Evolutionary conservation across 2,329 filamentous ascomycete species (phyloP).

Genomic region (Capronia coronata): DNA sequence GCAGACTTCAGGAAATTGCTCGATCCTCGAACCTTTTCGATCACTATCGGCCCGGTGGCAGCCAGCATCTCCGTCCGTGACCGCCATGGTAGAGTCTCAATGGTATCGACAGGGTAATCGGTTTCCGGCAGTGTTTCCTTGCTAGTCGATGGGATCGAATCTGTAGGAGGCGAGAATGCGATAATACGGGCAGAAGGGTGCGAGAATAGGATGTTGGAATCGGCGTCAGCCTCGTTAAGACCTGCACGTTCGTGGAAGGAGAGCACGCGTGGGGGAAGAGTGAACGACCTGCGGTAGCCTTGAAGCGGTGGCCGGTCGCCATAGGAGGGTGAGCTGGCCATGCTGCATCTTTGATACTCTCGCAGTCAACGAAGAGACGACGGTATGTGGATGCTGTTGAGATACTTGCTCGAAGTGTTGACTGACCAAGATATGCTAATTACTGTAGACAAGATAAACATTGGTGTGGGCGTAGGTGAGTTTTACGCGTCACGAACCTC

Average conservation of each 20-base stretch:
- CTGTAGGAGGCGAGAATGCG: constrained; percentile 48
- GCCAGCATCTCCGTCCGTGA: constrained; percentile 74
- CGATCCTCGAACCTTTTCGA: constrained; percentile 79
- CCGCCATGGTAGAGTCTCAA: constrained; percentile 64
- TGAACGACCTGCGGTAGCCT: constrained; percentile 26
- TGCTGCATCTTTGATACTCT: constrained; percentile 25
- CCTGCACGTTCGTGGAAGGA: constrained; percentile 25
- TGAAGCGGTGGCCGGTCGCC: constrained; percentile 24
- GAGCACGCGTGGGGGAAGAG: constrained; percentile 21
- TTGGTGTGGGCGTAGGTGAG: neutral
- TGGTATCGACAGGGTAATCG: constrained; percentile 46
- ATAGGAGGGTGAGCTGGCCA: constrained; percentile 25
- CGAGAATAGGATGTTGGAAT: constrained; percentile 53
- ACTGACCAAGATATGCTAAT: neutral
- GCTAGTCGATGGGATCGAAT: constrained; percentile 30
- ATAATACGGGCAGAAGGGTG: constrained; percentile 68
- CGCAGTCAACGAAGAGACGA: neutral
- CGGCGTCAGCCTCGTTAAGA: constrained; percentile 31
- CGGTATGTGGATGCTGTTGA: neutral
- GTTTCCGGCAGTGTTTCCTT: constrained; percentile 41
- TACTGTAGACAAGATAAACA: neutral
- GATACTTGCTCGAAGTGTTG: neutral
- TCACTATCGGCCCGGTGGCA: constrained; percentile 71
- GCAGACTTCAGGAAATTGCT: constrained; percentile 78
- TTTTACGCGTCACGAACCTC: too few species aligned